Conservation (phyloP, 2,329 filamentous ascomycete species). For the Colletotrichum coccodes region DNA sequence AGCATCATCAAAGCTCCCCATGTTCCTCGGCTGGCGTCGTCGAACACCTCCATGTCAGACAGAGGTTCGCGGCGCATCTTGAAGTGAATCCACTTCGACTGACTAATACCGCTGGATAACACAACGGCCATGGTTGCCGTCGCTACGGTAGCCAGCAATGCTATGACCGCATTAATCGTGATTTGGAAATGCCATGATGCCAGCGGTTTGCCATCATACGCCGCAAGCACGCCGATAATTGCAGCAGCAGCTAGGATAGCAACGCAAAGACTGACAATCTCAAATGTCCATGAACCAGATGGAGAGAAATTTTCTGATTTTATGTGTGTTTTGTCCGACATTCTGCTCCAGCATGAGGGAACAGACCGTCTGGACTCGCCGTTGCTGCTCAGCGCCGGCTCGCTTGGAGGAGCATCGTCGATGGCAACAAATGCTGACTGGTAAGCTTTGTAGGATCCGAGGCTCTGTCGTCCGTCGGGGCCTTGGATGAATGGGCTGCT, state of each 20-base stretch:
- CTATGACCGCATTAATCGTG: conserved; percentile 45
- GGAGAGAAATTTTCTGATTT: conserved; percentile 27
- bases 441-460: conserved; percentile 16
- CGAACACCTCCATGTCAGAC: conserved; percentile 44
- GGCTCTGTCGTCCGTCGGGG: conserved; percentile 1
- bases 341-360: conserved; percentile 25
- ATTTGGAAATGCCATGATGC: conserved; percentile 44
- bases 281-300: conserved; percentile 39
- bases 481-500: conserved; percentile 12
- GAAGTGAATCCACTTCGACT: conserved; percentile 46
- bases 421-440: conserved; percentile 8
- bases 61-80: conserved; percentile 41
- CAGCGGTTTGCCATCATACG: conserved; percentile 40
- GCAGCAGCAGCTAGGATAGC: conserved; percentile 39
- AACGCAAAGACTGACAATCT: conserved; percentile 39
- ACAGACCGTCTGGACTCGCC: conserved; percentile 16
- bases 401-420: conserved; percentile 15
- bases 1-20: conserved; percentile 43
- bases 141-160: conserved; percentile 41
- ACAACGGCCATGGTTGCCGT: conserved; percentile 42
- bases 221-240: conserved; percentile 42
- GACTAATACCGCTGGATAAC: conserved; percentile 42
- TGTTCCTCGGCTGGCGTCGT: conserved; percentile 45
- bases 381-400: conserved; percentile 22
- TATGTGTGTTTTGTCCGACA: conserved; percentile 16